These are phyloP conservation scores for Xylaria sp. DNA, from an alignment of 2,329 filamentous ascomycete species.

Conservation along the genomic window DNA sequence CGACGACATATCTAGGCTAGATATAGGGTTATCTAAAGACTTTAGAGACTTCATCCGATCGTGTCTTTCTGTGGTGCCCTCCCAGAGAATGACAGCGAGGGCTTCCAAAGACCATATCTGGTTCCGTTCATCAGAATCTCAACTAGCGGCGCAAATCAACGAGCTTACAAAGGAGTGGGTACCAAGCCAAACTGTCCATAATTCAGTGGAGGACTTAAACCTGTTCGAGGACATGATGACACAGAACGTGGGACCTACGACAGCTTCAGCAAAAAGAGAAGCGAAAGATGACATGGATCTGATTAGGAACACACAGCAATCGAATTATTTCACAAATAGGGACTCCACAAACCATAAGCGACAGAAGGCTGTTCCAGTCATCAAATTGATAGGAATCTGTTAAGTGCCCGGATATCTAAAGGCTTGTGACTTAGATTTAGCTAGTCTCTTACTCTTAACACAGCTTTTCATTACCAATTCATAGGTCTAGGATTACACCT, in stretches of 20 bases:
- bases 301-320: background rate
- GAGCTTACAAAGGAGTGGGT: slow-evolving; percentile 38
- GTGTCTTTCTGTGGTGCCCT: slow-evolving; percentile 51
- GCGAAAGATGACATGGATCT: background rate
- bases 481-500: background rate
- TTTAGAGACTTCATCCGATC: slow-evolving; percentile 50
- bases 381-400: slow-evolving; percentile 2
- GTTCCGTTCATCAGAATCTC: slow-evolving; percentile 44
- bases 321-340: slow-evolving; percentile 14
- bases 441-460: background rate
- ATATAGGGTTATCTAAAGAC: slow-evolving; percentile 33
- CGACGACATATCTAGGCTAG: slow-evolving; percentile 7
- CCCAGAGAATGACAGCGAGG: slow-evolving; percentile 49
- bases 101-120: slow-evolving; percentile 52
- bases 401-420: background rate
- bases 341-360: background rate
- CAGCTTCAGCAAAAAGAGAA: slow-evolving; percentile 1
- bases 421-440: background rate
- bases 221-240: slow-evolving; percentile 19
- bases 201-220: slow-evolving; percentile 43
- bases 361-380: slow-evolving; percentile 2
- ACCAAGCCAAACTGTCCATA: slow-evolving; percentile 36
- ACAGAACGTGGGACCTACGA: background rate
- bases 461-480: background rate
- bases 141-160: slow-evolving; percentile 10